These are phyloP conservation scores for Kazachstania bromeliacearum DNA, from an alignment of 805 yeast genomes.

Conservation along the genomic window DNA sequence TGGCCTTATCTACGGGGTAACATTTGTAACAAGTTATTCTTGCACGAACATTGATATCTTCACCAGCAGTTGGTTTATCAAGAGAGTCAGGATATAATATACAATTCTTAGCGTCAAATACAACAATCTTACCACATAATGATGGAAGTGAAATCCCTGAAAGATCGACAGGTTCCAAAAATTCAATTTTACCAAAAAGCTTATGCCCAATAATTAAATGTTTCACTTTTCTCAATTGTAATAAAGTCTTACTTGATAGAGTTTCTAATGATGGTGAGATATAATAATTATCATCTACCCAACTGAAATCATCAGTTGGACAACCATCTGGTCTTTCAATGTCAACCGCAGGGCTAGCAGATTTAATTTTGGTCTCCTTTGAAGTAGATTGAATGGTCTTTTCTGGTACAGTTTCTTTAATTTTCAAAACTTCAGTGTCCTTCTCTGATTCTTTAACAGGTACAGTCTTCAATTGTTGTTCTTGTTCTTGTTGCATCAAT, in stretches of 20 bases:
- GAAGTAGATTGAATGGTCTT: not conserved
- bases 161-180: slow-evolving; percentile 74
- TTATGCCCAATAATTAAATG: slow-evolving; percentile 71
- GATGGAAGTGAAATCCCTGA: slow-evolving; percentile 55
- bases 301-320: slow-evolving; percentile 33
- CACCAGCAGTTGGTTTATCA: slow-evolving; percentile 55
- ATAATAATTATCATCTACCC: slow-evolving; percentile 75
- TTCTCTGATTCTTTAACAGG: not conserved
- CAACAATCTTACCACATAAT: slow-evolving; percentile 57
- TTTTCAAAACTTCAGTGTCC: not conserved
- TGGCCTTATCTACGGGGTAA: slow-evolving; percentile 71
- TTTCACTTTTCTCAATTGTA: slow-evolving; percentile 53
- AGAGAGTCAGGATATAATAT: slow-evolving; percentile 61
- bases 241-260: slow-evolving; percentile 47
- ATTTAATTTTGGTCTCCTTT: not conserved
- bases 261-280: slow-evolving; percentile 67
- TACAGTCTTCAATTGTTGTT: not conserved
- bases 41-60: slow-evolving; percentile 75
- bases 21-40: slow-evolving; percentile 68
- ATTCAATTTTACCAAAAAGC: slow-evolving; percentile 64
- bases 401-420: not conserved
- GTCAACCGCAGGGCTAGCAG: not conserved
- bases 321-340: slow-evolving; percentile 1
- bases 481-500: slow-evolving; percentile 7
- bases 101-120: slow-evolving; percentile 52